phyloP scores from a whole-genome alignment of 768 basidiomycete genomes.

The Sutorius australiensis region DNA sequence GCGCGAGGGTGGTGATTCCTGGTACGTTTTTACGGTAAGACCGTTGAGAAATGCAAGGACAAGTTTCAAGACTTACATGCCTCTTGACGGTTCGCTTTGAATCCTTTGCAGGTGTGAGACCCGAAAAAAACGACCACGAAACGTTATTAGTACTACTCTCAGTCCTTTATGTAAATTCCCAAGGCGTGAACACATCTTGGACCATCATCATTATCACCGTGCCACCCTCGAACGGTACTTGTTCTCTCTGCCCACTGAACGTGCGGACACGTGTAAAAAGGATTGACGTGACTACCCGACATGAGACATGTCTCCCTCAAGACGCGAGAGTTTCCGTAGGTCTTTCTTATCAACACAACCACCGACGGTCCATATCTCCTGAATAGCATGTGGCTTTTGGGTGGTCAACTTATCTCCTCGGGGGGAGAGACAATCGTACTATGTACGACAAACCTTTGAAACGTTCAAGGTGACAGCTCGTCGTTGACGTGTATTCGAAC shows the following conservation, averaged over 20 bases:
- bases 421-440: slow-evolving; percentile 7
- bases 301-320: background rate
- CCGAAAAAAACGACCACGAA: background rate
- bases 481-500: slow-evolving; percentile 5
- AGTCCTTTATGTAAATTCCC: slow-evolving; percentile 30
- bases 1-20: slow-evolving; percentile 24
- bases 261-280: background rate
- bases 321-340: background rate
- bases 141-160: slow-evolving; percentile 19
- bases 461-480: slow-evolving; percentile 7
- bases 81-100: background rate
- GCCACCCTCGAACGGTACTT: background rate
- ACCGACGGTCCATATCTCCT: background rate
- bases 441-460: slow-evolving; percentile 17
- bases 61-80: slow-evolving; percentile 21
- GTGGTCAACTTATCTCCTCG: slow-evolving; percentile 14
- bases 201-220: background rate
- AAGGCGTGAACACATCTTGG: slow-evolving; percentile 5
- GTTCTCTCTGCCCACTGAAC: background rate
- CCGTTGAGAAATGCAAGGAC: background rate
- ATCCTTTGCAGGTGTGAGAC: too few species aligned
- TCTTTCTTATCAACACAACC: background rate
- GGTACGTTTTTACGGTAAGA: background rate
- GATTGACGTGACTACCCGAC: background rate
- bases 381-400: background rate